Evolutionary conservation across 1,139 yeast species (phyloP).

Genomic region (Saccharomycopsis hybrid): DNA sequence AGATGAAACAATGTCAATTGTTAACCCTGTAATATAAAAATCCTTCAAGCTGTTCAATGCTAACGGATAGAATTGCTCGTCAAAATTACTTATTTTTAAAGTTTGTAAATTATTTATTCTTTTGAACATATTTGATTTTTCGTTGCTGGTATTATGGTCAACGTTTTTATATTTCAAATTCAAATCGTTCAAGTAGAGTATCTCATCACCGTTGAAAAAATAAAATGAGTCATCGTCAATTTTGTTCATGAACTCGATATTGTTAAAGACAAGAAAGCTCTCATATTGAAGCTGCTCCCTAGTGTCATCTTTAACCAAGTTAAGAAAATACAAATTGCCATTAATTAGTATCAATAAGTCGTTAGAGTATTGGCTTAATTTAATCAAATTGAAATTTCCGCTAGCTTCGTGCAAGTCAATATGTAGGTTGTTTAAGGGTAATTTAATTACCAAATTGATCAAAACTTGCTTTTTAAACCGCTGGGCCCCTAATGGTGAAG

Average conservation of each 20-base stretch:
- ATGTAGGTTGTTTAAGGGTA: slow-evolving; percentile 22
- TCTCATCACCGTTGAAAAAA: slow-evolving; percentile 27
- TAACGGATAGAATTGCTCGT: slow-evolving; percentile 25
- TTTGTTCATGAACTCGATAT: slow-evolving; percentile 26
- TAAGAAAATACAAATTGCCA: slow-evolving; percentile 22
- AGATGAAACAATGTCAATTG: slow-evolving; percentile 21
- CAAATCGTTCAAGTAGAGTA: slow-evolving; percentile 24
- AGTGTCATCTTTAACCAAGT: slow-evolving; percentile 24
- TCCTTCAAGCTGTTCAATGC: slow-evolving; percentile 24
- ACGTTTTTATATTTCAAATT: not conserved
- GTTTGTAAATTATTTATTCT: slow-evolving; percentile 20
- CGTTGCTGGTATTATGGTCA: not conserved
- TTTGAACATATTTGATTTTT: slow-evolving; percentile 1
- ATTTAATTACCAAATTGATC: slow-evolving; percentile 25
- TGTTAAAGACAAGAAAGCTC: slow-evolving; percentile 25
- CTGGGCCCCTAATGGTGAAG: slow-evolving; percentile 21
- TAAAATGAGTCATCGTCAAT: slow-evolving; percentile 24
- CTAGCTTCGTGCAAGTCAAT: slow-evolving; percentile 6
- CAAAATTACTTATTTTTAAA: slow-evolving; percentile 22
- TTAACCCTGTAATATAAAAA: slow-evolving; percentile 24
- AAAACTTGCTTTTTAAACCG: slow-evolving; percentile 22
- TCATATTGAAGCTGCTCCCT: slow-evolving; percentile 22
- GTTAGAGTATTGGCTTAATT: slow-evolving; percentile 14
- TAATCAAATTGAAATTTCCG: slow-evolving; percentile 17
- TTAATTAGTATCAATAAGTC: slow-evolving; percentile 20